Base-by-base conservation (phyloP, 2,329 filamentous ascomycete genomes). In the Phialophora chinensis region DNA sequence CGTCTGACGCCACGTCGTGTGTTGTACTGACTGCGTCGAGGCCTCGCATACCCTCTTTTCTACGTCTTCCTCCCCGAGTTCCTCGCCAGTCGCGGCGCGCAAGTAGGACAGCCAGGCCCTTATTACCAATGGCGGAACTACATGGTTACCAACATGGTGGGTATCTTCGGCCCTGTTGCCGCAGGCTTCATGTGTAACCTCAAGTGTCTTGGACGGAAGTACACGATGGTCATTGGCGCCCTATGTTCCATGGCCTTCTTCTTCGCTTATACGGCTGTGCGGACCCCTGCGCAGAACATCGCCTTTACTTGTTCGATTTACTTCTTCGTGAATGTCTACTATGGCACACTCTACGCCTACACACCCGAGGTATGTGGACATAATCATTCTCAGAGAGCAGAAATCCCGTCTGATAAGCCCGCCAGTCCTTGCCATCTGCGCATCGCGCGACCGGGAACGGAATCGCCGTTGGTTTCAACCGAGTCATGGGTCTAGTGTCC, bases 51-150 rank as follows among this genome's bases (percentile, higher is more conserved):
- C 68, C 91, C 91, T 0, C 82, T 93, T 0, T 94, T 93, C 78
- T 93, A 93, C 73, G 88, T 90, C 29, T 94, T 92, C 74, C 78
- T 94, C 3, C 71, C 71, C 17, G 54, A 68, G 12, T 71, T 58
- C 54, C 66, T 72, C 0, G 83, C 86, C 1, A 85, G 85, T 0
- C 83, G 89, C 11, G 90, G 91, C 6, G 88, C 84, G 0, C 79
- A 90, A 50, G 91, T 91, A 66, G 88, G 88, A 17, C 90, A 92
- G 69, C 88, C 89, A 7, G 90, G 87, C 50, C 91, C 88, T 0
- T 90, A 90, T 71, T 80, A 90, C 47, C 91, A 89, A 0, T 94
- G 93, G 77, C 86, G 91, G 14, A 93, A 94, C 79, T 90, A 88
- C 10, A 82, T 92, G 17, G 91, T 94, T 73, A 90, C 92, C 62